Conservation (phyloP, 2,329 filamentous ascomycete species). For the Hymenoscyphus linearis region DNA sequence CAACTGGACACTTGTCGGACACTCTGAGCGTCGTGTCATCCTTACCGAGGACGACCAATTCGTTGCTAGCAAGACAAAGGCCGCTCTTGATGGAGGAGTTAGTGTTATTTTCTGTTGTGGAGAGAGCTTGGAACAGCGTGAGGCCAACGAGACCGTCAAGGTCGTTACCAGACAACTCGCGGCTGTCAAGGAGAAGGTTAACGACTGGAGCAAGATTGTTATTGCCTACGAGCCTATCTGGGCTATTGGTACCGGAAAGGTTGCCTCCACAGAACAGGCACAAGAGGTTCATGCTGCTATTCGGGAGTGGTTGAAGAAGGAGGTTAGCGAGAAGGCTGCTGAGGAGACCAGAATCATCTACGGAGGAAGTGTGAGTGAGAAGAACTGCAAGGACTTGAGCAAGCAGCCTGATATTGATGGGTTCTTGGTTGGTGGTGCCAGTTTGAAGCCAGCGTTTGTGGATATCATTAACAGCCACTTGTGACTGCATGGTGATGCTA, state of each 20-base stretch:
- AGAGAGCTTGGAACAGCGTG: conserved; percentile 89
- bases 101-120: conserved; percentile 96
- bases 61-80: conserved; percentile 91
- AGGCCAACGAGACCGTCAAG: conserved; percentile 77
- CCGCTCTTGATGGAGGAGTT: conserved; percentile 78
- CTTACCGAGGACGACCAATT: conserved; percentile 81
- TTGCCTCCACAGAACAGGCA: conserved; percentile 81
- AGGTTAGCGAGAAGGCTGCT: conserved; percentile 68
- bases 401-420: conserved; percentile 95
- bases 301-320: conserved; percentile 77
- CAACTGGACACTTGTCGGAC: conserved; percentile 86
- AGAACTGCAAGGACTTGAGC: conserved; percentile 92
- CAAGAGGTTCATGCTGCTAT: conserved; percentile 93
- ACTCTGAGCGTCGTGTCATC: conserved; percentile 91
- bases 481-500: conserved; percentile 21
- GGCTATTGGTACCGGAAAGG: conserved; percentile 91
- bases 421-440: conserved; percentile 94
- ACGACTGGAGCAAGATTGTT: conserved; percentile 91
- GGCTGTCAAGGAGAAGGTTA: conserved; percentile 71
- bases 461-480: conserved; percentile 62
- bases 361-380: conserved; percentile 93
- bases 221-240: conserved; percentile 99
- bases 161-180: conserved; percentile 81
- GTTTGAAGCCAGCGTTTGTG: conserved; percentile 88
- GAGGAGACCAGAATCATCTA: conserved; percentile 93